phyloP scores from a whole-genome alignment of 768 basidiomycete genomes.

The Mycena vulgaris region DNA sequence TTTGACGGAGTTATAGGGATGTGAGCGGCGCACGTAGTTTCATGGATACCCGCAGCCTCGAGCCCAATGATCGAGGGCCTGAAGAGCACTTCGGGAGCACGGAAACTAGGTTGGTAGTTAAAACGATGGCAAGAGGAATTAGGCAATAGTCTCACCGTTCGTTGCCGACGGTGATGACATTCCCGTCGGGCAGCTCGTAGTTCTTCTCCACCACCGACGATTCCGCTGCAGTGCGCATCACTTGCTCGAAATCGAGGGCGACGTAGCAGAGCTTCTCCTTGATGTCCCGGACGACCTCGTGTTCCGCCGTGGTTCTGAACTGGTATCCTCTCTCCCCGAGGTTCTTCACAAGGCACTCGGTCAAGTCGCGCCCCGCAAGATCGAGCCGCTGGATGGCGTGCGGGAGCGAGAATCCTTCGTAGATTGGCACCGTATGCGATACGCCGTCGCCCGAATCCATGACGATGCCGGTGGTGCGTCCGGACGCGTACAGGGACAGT shows the following conservation, averaged over 20 bases:
- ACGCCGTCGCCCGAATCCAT: too few species aligned
- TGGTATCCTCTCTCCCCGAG: constrained; percentile 80
- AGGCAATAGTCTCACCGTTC: constrained; percentile 56
- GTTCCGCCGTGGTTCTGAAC: constrained; percentile 81
- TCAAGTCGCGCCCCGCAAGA: constrained; percentile 75
- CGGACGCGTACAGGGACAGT: constrained; percentile 76
- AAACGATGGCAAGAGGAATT: neutral
- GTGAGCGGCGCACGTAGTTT: constrained; percentile 52
- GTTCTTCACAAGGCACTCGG: too few species aligned
- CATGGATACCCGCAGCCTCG: too few species aligned
- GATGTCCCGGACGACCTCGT: constrained; percentile 85
- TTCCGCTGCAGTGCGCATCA: constrained; percentile 21
- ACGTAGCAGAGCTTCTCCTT: constrained; percentile 69
- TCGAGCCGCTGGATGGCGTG: constrained; percentile 79
- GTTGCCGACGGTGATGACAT: constrained; percentile 83
- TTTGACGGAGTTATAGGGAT: neutral
- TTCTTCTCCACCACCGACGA: constrained; percentile 36
- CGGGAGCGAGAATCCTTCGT: constrained; percentile 78
- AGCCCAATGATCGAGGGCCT: constrained; percentile 76
- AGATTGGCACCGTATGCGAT: constrained; percentile 81
- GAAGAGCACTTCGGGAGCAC: constrained; percentile 82
- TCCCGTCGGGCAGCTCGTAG: too few species aligned
- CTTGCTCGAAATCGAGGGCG: constrained; percentile 30
- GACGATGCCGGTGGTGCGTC: constrained; percentile 80
- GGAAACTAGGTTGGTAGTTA: constrained; percentile 56